phyloP scores from a whole-genome alignment of 2,329 filamentous ascomycete genomes.

The Neopestalotiopsis sp. region DNA sequence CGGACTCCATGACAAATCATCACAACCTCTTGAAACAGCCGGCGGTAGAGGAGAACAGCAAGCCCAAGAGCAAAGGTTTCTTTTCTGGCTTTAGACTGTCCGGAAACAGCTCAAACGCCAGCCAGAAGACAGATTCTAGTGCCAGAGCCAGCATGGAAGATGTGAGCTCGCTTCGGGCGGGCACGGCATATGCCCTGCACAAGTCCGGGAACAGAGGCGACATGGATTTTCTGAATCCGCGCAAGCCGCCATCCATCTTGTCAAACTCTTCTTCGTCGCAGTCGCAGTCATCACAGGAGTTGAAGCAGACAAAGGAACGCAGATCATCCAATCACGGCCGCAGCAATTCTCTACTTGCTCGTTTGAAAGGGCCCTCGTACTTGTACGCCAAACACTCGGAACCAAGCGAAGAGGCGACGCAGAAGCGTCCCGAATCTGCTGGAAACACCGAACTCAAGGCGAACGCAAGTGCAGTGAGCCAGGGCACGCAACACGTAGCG shows the following conservation, averaged over 20 bases:
- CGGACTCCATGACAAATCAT: conserved; percentile 28
- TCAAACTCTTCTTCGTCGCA: conserved; percentile 36
- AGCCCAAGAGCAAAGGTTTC: conserved; percentile 36
- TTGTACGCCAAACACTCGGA: conserved; percentile 31
- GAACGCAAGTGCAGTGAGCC: not conserved
- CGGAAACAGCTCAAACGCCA: conserved; percentile 28
- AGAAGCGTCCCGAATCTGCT: conserved; percentile 26
- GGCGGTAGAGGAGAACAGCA: conserved; percentile 25
- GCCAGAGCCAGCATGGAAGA: conserved; percentile 27
- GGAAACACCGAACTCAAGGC: conserved; percentile 21
- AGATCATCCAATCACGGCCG: conserved; percentile 33
- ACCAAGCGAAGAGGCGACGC: conserved; percentile 24
- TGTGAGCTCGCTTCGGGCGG: conserved; percentile 21
- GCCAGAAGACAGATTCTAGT: conserved; percentile 31
- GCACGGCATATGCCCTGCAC: conserved; percentile 23
- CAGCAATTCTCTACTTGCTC: conserved; percentile 38
- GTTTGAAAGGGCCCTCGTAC: conserved; percentile 38
- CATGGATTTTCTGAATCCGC: conserved; percentile 27
- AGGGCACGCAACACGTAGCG: not conserved
- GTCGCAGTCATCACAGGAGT: conserved; percentile 36
- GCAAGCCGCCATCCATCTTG: conserved; percentile 33
- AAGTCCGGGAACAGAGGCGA: conserved; percentile 26
- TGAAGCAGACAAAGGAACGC: conserved; percentile 27
- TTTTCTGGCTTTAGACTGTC: conserved; percentile 32
- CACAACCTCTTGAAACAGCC: conserved; percentile 17